These are phyloP conservation scores for Coccinonectria pachysandricola DNA, from an alignment of 2,329 filamentous ascomycete genomes.

Conservation along the genomic window DNA sequence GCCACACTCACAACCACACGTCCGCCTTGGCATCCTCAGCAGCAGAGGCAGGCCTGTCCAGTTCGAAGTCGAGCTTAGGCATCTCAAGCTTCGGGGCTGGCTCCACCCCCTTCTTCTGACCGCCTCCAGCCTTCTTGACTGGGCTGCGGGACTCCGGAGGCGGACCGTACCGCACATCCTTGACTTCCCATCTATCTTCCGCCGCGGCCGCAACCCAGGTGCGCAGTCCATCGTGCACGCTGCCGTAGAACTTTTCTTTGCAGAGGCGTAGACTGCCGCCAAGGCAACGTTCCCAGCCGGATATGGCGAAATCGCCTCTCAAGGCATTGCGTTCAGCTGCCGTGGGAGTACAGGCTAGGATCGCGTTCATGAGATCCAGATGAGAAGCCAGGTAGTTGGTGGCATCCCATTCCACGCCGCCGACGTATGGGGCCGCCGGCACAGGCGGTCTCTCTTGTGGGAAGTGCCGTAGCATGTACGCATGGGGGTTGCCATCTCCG, in stretches of 20 bases:
- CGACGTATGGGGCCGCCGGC: slow-evolving; percentile 88
- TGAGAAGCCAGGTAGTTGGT: slow-evolving; percentile 93
- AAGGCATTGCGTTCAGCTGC: slow-evolving; percentile 62
- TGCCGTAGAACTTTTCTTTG: slow-evolving; percentile 95
- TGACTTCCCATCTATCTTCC: slow-evolving; percentile 81
- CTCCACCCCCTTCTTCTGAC: slow-evolving; percentile 40
- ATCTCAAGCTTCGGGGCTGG: slow-evolving; percentile 53
- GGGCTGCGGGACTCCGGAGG: slow-evolving; percentile 21
- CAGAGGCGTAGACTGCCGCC: slow-evolving; percentile 76
- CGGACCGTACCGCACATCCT: slow-evolving; percentile 68
- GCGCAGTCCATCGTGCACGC: slow-evolving; percentile 77
- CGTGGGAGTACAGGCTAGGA: slow-evolving; percentile 71
- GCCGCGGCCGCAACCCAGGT: slow-evolving; percentile 83
- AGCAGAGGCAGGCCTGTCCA: slow-evolving; percentile 23
- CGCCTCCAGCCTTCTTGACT: slow-evolving; percentile 23
- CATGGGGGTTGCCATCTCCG: slow-evolving; percentile 33
- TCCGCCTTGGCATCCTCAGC: slow-evolving; percentile 16
- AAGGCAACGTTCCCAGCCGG: slow-evolving; percentile 86
- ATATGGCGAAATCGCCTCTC: slow-evolving; percentile 67
- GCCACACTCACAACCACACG: slow-evolving; percentile 22
- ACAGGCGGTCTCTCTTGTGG: slow-evolving; percentile 81
- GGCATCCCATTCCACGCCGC: slow-evolving; percentile 96
- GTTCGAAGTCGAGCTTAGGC: slow-evolving; percentile 42
- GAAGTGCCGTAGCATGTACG: slow-evolving; percentile 63
- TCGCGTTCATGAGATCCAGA: slow-evolving; percentile 83